Evolutionary conservation across 106 monocot genomes (phyloP).

Genomic region (Dendrobium nobile): DNA sequence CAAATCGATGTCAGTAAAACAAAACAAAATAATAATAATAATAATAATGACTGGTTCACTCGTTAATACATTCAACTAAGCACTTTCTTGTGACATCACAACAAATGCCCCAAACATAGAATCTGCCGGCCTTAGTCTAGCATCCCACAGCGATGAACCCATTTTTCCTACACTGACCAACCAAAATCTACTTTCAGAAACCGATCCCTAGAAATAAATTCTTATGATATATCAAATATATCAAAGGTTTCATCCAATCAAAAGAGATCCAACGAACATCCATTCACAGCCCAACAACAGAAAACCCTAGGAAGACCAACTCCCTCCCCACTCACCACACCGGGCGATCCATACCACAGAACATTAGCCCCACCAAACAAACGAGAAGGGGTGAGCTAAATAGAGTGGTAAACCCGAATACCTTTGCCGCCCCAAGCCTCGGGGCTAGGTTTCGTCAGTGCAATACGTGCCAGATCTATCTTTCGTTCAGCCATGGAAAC

Average conservation of each 20-base stretch:
- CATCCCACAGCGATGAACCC: conserved; percentile 1
- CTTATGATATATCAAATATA: not conserved
- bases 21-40: not conserved
- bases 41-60: not conserved
- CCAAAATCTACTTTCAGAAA: not conserved
- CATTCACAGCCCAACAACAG: not conserved
- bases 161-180: not conserved
- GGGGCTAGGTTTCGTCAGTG: conserved; percentile 15
- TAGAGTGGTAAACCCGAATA: not conserved
- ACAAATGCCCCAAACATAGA: not conserved
- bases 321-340: not conserved
- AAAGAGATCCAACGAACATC: not conserved
- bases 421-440: conserved; percentile 31
- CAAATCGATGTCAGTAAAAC: not conserved
- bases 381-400: not conserved
- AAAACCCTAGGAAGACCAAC: not conserved
- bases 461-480: conserved; percentile 30
- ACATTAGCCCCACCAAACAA: not conserved
- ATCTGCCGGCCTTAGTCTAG: not conserved
- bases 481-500: conserved; percentile 48
- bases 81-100: not conserved
- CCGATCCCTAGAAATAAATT: not conserved
- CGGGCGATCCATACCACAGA: not conserved
- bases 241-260: not conserved
- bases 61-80: not conserved